Conservation (phyloP, 345 rosid genomes). For the Eucalyptus lansdowneana region DNA sequence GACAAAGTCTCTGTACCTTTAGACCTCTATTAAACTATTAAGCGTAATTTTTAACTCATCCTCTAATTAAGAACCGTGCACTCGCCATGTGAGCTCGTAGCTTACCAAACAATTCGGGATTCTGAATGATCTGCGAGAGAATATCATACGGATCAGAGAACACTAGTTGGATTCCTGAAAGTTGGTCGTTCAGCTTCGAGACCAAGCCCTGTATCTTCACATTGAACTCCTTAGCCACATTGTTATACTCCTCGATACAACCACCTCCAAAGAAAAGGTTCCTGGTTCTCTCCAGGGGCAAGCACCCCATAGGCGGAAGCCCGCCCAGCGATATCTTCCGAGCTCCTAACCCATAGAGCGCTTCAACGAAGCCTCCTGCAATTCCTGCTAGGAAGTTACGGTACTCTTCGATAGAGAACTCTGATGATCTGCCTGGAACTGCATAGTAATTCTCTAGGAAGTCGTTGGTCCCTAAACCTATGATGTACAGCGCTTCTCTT, state of each 20-base stretch:
- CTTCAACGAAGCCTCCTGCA: slow-evolving; percentile 37
- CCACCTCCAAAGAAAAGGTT: slow-evolving; percentile 23
- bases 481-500: slow-evolving; percentile 44
- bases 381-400: slow-evolving; percentile 39
- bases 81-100: not conserved
- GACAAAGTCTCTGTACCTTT: not conserved
- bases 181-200: slow-evolving; percentile 24
- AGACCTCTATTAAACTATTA: not conserved
- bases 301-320: slow-evolving; percentile 78
- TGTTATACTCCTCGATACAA: slow-evolving; percentile 49
- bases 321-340: slow-evolving; percentile 46
- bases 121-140: slow-evolving; percentile 32
- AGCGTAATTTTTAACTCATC: not conserved
- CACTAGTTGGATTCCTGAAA: slow-evolving; percentile 28
- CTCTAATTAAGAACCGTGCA: not conserved
- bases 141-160: slow-evolving; percentile 29
- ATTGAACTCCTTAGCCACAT: slow-evolving; percentile 55
- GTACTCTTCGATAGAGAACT: slow-evolving; percentile 35
- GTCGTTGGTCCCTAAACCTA: slow-evolving; percentile 84
- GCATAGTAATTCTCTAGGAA: slow-evolving; percentile 68
- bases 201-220: slow-evolving; percentile 18
- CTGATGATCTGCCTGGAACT: slow-evolving; percentile 18
- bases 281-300: slow-evolving; percentile 73
- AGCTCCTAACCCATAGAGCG: slow-evolving; percentile 58
- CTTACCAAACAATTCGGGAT: slow-evolving; percentile 49